These are phyloP conservation scores for Rhamnella rubrinervis DNA, from an alignment of 331 rosid genomes.

Conservation along the genomic window DNA sequence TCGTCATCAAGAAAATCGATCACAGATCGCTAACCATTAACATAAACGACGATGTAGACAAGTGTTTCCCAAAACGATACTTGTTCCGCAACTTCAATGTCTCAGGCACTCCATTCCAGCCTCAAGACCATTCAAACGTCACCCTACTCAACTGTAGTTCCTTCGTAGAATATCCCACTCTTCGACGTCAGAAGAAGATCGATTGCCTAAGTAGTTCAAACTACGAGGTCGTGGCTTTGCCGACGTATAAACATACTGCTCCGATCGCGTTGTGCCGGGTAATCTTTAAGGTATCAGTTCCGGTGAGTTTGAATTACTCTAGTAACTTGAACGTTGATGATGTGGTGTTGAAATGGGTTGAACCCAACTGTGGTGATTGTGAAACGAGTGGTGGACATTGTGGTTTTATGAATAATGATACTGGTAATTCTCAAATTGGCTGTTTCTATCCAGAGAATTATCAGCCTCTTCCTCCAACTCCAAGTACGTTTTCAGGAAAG, in stretches of 20 bases:
- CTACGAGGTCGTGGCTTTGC: no score
- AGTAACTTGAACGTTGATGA: not conserved
- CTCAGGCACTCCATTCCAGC: no score
- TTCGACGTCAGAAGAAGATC: no score
- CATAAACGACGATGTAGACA: slow-evolving; percentile 22
- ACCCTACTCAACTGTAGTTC: no score
- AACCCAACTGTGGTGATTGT: slow-evolving; percentile 32
- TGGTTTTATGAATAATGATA: slow-evolving; percentile 7
- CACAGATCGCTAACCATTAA: slow-evolving; percentile 19
- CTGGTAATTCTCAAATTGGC: no score
- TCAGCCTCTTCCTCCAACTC: no score
- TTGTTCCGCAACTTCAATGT: slow-evolving; percentile 4
- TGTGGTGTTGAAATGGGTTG: slow-evolving; percentile 35
- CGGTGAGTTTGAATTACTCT: slow-evolving; percentile 6
- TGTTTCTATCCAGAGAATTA: no score
- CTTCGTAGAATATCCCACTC: no score
- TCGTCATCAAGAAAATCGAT: slow-evolving; percentile 23
- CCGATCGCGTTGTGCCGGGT: slow-evolving; percentile 14
- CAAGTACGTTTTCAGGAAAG: no score
- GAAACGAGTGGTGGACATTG: slow-evolving; percentile 22
- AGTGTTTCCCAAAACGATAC: slow-evolving; percentile 35
- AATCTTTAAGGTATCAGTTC: slow-evolving; percentile 27
- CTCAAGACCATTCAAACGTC: no score
- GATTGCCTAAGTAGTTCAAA: no score
- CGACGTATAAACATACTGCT: no score